These are phyloP conservation scores for Hortiboletus flavorubellus DNA, from an alignment of 768 basidiomycete species.

Conservation along the genomic window DNA sequence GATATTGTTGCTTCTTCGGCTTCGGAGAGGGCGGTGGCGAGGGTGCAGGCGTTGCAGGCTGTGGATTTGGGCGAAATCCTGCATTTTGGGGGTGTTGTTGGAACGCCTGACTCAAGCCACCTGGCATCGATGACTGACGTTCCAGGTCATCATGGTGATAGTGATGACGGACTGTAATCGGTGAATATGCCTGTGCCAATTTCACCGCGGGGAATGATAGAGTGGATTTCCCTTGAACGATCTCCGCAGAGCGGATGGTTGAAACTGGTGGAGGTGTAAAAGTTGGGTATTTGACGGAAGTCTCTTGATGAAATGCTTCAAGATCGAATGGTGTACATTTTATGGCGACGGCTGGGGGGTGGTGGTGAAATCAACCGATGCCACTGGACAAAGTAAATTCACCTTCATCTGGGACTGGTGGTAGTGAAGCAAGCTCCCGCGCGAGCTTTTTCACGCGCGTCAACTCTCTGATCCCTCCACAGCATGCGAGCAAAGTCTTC, in stretches of 20 bases:
- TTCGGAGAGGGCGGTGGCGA: conserved; percentile 82
- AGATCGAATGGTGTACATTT: conserved; percentile 93
- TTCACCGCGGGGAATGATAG: conserved; percentile 48
- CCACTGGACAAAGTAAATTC: conserved; percentile 17
- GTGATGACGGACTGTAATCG: conserved; percentile 91
- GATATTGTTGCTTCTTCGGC: conserved; percentile 97
- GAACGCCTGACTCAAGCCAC: conserved; percentile 34
- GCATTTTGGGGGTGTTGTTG: conserved; percentile 32
- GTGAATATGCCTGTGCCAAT: conserved; percentile 87
- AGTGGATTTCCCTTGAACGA: conserved; percentile 29
- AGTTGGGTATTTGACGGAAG: conserved; percentile 93
- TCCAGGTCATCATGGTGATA: conserved; percentile 85
- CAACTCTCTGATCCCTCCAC: conserved; percentile 89
- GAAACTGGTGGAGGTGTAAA: conserved; percentile 63
- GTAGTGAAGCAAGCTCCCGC: conserved; percentile 80
- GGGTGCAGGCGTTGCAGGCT: conserved; percentile 87
- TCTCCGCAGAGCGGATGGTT: conserved; percentile 30
- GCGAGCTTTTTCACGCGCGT: conserved; percentile 78
- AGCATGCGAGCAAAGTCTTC: conserved; percentile 90
- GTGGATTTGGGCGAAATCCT: conserved; percentile 42
- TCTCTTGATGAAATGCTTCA: conserved; percentile 85
- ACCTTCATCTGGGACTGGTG: conserved; percentile 47
- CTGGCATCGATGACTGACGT: conserved; percentile 40
- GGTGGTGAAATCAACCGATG: conserved; percentile 6
- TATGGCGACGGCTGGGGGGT: conserved; percentile 54